Base-by-base conservation (phyloP, 345 rosid genomes). In the Citrus medica region DNA sequence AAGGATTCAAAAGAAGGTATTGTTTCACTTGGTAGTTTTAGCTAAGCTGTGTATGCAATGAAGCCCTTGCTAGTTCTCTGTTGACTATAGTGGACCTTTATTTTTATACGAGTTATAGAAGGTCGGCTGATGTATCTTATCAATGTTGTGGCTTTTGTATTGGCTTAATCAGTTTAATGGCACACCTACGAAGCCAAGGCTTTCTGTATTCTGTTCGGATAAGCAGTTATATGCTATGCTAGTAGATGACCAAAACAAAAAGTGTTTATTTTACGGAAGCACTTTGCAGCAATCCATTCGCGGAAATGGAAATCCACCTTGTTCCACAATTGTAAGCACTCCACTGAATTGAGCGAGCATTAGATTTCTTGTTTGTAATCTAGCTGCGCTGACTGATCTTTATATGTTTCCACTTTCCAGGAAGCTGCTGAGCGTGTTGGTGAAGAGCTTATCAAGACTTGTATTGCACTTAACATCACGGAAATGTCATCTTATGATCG, bases 181-280 rank as follows among this genome's bases (percentile, higher is more conserved):
- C 79, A 90, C 94, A 46, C 81, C 87, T 24, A 76, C 78, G 64
- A 93, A 86, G 37, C 98, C 98, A 62, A 86, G 99, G 82, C 90
- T 93, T 16, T 93, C 98, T 6, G 98, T 95, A 25, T 95, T 95
- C 88, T 92, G 97, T 84, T 93, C 97, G 27, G 92, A 91, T 22
- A 91, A 92, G 65, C 99, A 95, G 78, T 83, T 95, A 32, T 93
- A 93, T 74, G 98, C 94, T 10, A 87, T 90, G 95, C 86, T 95
- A 82, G 94, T 95, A 1, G 99, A 95, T 84, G 98, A 93, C 76
- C 85, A 79, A 56, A 93, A 91, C 89, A 92, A 90, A 80, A 93
- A 88, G 84, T 90, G 92, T 78, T 84, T 93, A 76, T 93, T 90
- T 78, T 89, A 87, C 40, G 99, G 89, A 73, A 92, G 92, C 87